Percentiles rank a stretch among this genome's conserved stretches.
These are phyloP conservation scores for Yamadazyma dendronema DNA, from an alignment of 1,139 yeast species.

Conservation along the genomic window DNA sequence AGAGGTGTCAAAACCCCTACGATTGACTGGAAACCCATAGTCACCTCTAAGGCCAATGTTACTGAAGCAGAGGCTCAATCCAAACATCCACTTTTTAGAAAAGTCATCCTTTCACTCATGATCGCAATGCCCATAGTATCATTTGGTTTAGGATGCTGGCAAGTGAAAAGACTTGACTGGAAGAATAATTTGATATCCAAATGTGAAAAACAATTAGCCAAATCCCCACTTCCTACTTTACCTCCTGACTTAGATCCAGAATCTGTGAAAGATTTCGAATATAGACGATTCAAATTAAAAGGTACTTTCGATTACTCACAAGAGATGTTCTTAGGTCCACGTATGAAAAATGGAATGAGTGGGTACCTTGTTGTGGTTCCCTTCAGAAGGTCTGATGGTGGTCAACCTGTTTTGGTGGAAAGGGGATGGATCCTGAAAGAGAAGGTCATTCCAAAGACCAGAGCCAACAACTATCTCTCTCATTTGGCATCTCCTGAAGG, in stretches of 20 bases:
- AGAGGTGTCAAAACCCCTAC: conserved; percentile 60
- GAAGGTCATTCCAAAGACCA: conserved; percentile 59
- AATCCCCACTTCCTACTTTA: conserved; percentile 62
- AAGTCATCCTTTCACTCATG: conserved; percentile 56
- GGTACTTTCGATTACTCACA: conserved; percentile 83
- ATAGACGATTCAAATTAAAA: conserved; percentile 65
- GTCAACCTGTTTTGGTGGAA: conserved; percentile 68
- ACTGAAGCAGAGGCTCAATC: conserved; percentile 41
- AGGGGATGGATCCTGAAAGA: conserved; percentile 91
- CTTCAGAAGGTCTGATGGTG: conserved; percentile 71
- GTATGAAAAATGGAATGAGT: conserved; percentile 68
- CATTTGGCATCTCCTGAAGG: conserved; percentile 75
- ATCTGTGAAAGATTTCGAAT: conserved; percentile 69
- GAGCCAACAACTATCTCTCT: conserved; percentile 48
- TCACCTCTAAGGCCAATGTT: conserved; percentile 47
- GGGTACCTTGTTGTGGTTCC: conserved; percentile 88
- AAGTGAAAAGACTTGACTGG: conserved; percentile 81
- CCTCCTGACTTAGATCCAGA: conserved; percentile 60
- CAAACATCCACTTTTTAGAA: conserved; percentile 41
- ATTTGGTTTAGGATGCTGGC: conserved; percentile 93
- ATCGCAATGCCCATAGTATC: conserved; percentile 86
- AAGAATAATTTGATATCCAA: conserved; percentile 79
- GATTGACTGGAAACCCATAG: conserved; percentile 82
- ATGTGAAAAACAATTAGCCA: conserved; percentile 77
- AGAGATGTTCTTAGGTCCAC: conserved; percentile 92